Percentiles rank a stretch among this genome's conserved stretches.
phyloP scores from a whole-genome alignment of 73 alveolate species.

The Tetrahymena thermophila region DNA sequence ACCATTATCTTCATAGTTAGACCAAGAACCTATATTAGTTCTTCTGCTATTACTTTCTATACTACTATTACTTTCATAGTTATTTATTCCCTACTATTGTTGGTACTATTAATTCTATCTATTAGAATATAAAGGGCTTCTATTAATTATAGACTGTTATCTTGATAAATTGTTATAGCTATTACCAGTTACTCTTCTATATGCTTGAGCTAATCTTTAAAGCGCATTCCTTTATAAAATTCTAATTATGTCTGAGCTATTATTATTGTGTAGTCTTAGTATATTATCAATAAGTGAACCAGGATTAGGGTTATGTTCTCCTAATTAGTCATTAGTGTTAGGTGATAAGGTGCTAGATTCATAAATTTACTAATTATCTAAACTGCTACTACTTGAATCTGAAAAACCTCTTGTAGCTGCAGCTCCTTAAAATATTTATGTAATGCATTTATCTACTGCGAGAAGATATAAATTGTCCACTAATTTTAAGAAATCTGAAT shows the following conservation, averaged over 20 bases:
- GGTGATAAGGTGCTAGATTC: background rate
- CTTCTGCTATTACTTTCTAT: background rate
- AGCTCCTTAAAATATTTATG: background rate
- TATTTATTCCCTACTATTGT: background rate
- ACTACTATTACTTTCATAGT: background rate
- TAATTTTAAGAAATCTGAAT: background rate
- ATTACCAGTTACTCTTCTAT: background rate
- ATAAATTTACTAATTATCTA: background rate
- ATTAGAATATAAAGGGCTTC: background rate
- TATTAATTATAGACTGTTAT: background rate
- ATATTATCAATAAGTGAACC: background rate
- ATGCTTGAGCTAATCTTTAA: background rate
- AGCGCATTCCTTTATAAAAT: background rate
- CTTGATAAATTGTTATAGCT: background rate
- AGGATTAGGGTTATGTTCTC: background rate
- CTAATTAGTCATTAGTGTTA: background rate
- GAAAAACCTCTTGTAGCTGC: background rate
- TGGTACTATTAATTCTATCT: background rate
- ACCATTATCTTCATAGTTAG: background rate
- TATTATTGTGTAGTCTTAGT: background rate
- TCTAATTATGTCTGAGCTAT: background rate
- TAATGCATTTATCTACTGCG: background rate
- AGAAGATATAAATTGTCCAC: background rate
- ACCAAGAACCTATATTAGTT: background rate
- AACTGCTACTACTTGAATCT: background rate